Percentiles rank a stretch among this genome's conserved stretches.
Evolutionary conservation across 768 basidiomycete genomes (phyloP).

Genomic region (Cubamyces lactineus): DNA sequence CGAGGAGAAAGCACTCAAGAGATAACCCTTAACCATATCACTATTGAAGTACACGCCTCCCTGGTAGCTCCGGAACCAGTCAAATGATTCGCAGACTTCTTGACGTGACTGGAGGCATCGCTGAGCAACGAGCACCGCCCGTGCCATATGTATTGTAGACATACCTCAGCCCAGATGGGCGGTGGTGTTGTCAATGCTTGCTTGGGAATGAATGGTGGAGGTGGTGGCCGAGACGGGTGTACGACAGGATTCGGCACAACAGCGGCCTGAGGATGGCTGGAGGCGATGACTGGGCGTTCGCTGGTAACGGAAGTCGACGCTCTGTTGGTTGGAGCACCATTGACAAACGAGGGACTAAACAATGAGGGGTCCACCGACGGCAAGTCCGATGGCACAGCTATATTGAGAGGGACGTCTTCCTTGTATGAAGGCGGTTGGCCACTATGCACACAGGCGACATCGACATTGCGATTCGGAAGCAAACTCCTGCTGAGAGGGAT

Average conservation of each 20-base stretch:
- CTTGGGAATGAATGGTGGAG: constrained; percentile 13
- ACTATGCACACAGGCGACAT: too few relatives aligned
- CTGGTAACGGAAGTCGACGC: too few relatives aligned
- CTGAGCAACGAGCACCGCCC: background rate
- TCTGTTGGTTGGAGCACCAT: too few relatives aligned
- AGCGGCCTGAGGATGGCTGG: background rate
- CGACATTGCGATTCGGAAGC: background rate
- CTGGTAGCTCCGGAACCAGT: constrained; percentile 78
- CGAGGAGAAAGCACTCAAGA: constrained; percentile 72
- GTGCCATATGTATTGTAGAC: constrained; percentile 15
- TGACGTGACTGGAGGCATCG: constrained; percentile 63
- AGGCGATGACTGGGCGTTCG: too few relatives aligned
- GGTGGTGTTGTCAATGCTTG: constrained; percentile 33
- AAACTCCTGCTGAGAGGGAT: constrained; percentile 4
- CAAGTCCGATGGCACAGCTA: too few relatives aligned
- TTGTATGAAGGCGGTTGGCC: too few relatives aligned
- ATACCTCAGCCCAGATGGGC: constrained; percentile 50
- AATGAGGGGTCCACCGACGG: too few relatives aligned
- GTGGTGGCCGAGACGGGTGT: background rate
- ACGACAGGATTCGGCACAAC: background rate
- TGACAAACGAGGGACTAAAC: too few relatives aligned
- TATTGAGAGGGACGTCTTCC: too few relatives aligned
- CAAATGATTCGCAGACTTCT: constrained; percentile 81
- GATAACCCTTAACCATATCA: constrained; percentile 71
- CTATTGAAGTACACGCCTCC: constrained; percentile 73